These are phyloP conservation scores for Astrephomene gubernaculifera DNA, from an alignment of 139 green algal genomes.

Conservation along the genomic window DNA sequence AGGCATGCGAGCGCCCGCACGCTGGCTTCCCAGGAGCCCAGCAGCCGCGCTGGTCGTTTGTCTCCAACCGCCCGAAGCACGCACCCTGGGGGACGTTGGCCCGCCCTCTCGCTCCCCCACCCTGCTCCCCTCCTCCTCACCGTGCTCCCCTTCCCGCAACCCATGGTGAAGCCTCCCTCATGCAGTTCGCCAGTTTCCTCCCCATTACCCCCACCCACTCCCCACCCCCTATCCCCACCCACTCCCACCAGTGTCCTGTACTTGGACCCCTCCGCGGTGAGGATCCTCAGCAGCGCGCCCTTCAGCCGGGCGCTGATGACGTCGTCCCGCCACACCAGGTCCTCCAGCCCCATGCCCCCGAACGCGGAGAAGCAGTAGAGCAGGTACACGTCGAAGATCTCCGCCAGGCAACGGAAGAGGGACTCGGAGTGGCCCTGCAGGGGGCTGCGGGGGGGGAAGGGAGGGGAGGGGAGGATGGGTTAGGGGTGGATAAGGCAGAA, in stretches of 20 bases:
- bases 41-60: too few relatives aligned
- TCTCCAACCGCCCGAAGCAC: too few relatives aligned
- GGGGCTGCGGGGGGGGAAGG: neutral
- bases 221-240: neutral
- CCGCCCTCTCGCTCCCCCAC: too few relatives aligned
- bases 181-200: neutral
- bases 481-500: too few relatives aligned
- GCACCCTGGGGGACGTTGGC: too few relatives aligned
- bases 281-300: slow-evolving; percentile 54
- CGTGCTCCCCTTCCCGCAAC: too few relatives aligned
- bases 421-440: slow-evolving; percentile 14
- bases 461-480: too few relatives aligned
- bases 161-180: too few relatives aligned
- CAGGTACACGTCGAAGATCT: slow-evolving; percentile 74
- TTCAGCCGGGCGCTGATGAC: slow-evolving; percentile 25
- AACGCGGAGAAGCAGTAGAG: slow-evolving; percentile 67
- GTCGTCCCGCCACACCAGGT: slow-evolving; percentile 49
- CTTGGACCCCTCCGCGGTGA: slow-evolving; percentile 44
- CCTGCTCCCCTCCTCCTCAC: too few relatives aligned
- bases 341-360: slow-evolving; percentile 52
- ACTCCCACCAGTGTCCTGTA: slow-evolving; percentile 49
- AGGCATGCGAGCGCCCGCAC: too few relatives aligned
- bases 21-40: too few relatives aligned
- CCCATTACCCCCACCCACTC: neutral
- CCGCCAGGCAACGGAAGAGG: slow-evolving; percentile 54